These are phyloP conservation scores for Nitzschia sp. DNA, from an alignment of 108 stramenopile genomes.

Conservation along the genomic window DNA sequence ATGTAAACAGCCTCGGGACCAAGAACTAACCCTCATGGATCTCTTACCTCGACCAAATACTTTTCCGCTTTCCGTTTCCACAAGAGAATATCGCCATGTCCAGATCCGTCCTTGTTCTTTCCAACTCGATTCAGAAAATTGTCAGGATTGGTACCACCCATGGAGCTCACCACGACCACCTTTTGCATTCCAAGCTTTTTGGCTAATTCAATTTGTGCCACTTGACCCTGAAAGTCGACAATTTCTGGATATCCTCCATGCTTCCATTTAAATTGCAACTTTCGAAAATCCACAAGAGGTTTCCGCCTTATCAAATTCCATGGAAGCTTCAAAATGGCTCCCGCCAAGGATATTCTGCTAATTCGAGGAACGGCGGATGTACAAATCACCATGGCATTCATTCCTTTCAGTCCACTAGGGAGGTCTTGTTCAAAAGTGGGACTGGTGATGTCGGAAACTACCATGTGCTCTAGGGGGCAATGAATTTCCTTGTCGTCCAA, in stretches of 20 bases:
- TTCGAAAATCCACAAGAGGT: conserved; percentile 58
- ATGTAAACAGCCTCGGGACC: not conserved
- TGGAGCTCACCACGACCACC: conserved; percentile 68
- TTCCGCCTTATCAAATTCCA: conserved; percentile 51
- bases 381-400: conserved; percentile 73
- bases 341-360: conserved; percentile 46
- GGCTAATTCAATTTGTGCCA: conserved; percentile 84
- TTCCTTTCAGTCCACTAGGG: conserved; percentile 39
- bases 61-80: conserved; percentile 92
- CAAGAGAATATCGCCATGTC: conserved; percentile 84
- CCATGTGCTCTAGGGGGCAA: conserved; percentile 58
- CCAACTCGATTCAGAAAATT: conserved; percentile 91
- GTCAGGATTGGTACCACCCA: conserved; percentile 90
- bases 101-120: conserved; percentile 40
- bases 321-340: conserved; percentile 54
- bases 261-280: conserved; percentile 62
- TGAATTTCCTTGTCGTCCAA: conserved; percentile 37
- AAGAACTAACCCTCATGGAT: not conserved
- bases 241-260: conserved; percentile 68
- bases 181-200: conserved; percentile 80
- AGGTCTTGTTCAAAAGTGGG: conserved; percentile 37
- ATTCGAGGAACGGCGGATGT: conserved; percentile 71
- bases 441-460: conserved; percentile 61
- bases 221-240: conserved; percentile 76
- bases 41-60: conserved; percentile 60